Base-by-base conservation (phyloP, 345 rosid genomes). In the Raphanus sativus region DNA sequence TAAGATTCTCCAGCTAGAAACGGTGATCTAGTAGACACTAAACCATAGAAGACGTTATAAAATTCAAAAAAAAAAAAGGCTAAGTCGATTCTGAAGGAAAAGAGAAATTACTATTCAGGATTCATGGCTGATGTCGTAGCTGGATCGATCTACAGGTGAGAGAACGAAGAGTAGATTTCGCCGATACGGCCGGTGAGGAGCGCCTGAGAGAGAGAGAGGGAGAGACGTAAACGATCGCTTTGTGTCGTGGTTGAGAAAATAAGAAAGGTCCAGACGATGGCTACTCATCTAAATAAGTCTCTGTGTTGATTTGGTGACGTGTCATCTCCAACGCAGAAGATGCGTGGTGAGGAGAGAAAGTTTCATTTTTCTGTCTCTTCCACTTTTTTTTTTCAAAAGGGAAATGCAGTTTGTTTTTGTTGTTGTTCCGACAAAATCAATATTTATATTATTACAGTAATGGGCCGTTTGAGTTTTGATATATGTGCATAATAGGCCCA, bases 101-200 rank as follows among this genome's bases (percentile, higher is more conserved):
- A 11, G 63, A 26, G 64, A 59, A 69, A 67, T 88, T 89, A 94
- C 98, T 94, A 94, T 87, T 94, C 98, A 69, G 92, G 90, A 88
- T 89, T 94, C 98, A 94, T 94, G 87, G 54, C 77, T 72, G 85
- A 70, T 66, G 50, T 59, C 71, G 30, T 62, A 74, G 76, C 70
- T 48, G 73, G 34, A 69, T 33, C 73, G 81, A 77, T 62, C 62
- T 59, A 48, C 42, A 1, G 71, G 28, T 30, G 24, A 30, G 24
- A 30, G 50, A 62, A 67, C 26, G 42, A 67, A n/a, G 59, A 25
- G 62, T 62, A n/a, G 64, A 21, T 71, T 45, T 83, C 65, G 68
- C 36, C 52, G 78, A 81, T 59, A 73, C 80, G 80, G 86, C 68
- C 84, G 84, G 76, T 34, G 70, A 79, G 36, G 67, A 33, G 42